Evolutionary conservation across 176 grass and related monocot species (phyloP), one percentile per base, ranked within the genome.

Genomic region (Themeda triandra): DNA sequence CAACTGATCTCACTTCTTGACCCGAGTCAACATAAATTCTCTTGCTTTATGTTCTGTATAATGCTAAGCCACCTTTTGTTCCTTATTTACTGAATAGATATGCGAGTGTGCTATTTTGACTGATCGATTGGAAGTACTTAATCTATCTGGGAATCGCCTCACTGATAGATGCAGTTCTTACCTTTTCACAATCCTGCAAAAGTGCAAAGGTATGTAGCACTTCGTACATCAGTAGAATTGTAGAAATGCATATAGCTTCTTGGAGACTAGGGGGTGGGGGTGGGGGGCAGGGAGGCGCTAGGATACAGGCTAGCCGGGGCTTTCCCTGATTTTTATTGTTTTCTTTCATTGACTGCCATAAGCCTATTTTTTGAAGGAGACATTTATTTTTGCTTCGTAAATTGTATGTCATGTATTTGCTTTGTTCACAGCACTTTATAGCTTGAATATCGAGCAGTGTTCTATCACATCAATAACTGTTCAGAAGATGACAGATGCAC

Each of bases 111-210:
- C 92, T 80, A 78, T 98, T 68, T 79, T 98, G 71, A 90, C 63
- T 65, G 77, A 80, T 77, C 89, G 96, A 74, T 71, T 98, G 84
- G 96, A 98, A 95, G 91, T 93, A 72, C 93, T 98, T 90, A 95
- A 95, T 87, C 87, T 98, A 36, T 88, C 96, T 87, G 91, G 85
- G 80, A 98, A 98, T 76, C 96, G 96, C 54, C 96, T 98, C 58
- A 98, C 93, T 78, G 93, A 98, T 89, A 89, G 83, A 77, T 98
- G 96, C 49, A 95, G 96, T 87, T 98, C 96, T 83, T 98, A 98
- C 64, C 83, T 98, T 77, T 93, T 87, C 71, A 93, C 96, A 45
- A 94, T 98, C 64, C 68, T 98, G 76, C 76, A 92, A 37, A 95
- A 93, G 42, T 98, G 93, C 87, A 95, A 93, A 95, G 96, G 96